Percentiles rank a stretch among this genome's conserved stretches.
phyloP scores from a whole-genome alignment of 1,284 basidiomycete species.

The Malassezia pachydermatis region DNA sequence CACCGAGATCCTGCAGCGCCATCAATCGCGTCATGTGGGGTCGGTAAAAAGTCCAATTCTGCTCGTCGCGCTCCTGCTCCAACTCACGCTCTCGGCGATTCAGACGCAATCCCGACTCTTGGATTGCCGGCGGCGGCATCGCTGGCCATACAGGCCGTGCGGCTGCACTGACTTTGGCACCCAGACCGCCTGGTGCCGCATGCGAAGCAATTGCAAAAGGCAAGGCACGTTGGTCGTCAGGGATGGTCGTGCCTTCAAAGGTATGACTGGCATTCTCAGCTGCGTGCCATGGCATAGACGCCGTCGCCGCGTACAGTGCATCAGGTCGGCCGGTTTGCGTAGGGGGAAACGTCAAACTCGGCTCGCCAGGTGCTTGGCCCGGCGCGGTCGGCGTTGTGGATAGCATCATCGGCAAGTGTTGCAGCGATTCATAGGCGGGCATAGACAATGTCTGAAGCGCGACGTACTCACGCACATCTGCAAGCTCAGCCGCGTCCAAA shows the following conservation, averaged over 20 bases:
- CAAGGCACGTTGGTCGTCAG: background rate
- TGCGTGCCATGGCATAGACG: background rate
- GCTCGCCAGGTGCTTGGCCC: conserved; percentile 1
- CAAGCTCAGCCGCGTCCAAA: conserved; percentile 26
- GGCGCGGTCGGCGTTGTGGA: background rate
- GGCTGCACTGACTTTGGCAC: background rate
- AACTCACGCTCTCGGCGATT: conserved; percentile 33
- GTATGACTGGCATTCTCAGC: conserved; percentile 18
- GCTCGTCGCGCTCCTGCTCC: conserved; percentile 31
- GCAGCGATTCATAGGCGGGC: conserved; percentile 31
- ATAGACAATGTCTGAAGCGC: conserved; percentile 22
- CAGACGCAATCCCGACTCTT: conserved; percentile 26
- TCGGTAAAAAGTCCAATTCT: conserved; percentile 35
- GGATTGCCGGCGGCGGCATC: conserved; percentile 22
- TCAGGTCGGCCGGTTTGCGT: conserved; percentile 17
- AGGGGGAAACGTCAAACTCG: conserved; percentile 10
- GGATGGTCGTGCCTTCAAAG: conserved; percentile 3
- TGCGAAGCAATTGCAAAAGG: conserved; percentile 7
- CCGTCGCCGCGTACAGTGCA: conserved; percentile 19
- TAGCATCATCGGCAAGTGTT: conserved; percentile 13
- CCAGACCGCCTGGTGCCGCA: background rate
- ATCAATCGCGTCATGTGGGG: conserved; percentile 27
- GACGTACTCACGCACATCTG: conserved; percentile 25
- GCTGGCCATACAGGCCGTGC: conserved; percentile 11
- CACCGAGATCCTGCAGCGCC: conserved; percentile 24